phyloP scores from a whole-genome alignment of 139 green algal species.

The Tetraselmis striata region DNA sequence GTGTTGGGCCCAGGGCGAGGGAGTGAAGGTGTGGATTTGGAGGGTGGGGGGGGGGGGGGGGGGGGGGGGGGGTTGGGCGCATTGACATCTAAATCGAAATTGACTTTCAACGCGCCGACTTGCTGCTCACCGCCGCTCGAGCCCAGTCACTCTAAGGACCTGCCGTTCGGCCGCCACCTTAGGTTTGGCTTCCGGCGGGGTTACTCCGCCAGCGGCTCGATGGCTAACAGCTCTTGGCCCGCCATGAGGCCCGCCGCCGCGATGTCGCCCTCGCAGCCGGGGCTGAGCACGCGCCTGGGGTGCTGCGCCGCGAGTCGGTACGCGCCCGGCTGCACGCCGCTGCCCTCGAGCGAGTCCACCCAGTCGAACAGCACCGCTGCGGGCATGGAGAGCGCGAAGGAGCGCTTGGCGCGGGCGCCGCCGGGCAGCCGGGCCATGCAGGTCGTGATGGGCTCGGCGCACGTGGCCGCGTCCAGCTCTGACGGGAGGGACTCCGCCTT shows the following conservation, averaged over 20 bases:
- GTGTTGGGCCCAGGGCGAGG: no score
- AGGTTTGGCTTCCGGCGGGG: no score
- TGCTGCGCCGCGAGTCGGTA: neutral
- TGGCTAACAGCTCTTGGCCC: neutral
- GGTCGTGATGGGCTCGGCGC: neutral
- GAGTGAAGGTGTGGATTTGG: no score
- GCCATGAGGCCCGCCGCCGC: neutral
- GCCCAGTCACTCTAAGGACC: no score
- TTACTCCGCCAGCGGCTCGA: no score
- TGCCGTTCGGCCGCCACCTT: no score
- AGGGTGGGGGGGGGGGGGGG: no score
- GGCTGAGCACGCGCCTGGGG: neutral
- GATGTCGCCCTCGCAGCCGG: neutral
- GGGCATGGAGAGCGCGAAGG: neutral
- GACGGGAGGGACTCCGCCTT: neutral
- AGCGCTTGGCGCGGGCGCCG: no score
- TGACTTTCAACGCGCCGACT: no score
- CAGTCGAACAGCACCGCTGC: neutral
- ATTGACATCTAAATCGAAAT: no score
- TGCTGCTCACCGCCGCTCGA: no score
- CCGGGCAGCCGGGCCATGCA: neutral
- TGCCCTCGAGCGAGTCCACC: neutral
- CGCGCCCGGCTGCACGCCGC: neutral
- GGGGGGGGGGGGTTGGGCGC: no score
- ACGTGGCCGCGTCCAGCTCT: neutral